A percentile compares a stretch with the other conserved stretches of the same genome.
Conservation (phyloP, 495 filamentous ascomycete genomes). For the Mycothermus thermophilus region DNA sequence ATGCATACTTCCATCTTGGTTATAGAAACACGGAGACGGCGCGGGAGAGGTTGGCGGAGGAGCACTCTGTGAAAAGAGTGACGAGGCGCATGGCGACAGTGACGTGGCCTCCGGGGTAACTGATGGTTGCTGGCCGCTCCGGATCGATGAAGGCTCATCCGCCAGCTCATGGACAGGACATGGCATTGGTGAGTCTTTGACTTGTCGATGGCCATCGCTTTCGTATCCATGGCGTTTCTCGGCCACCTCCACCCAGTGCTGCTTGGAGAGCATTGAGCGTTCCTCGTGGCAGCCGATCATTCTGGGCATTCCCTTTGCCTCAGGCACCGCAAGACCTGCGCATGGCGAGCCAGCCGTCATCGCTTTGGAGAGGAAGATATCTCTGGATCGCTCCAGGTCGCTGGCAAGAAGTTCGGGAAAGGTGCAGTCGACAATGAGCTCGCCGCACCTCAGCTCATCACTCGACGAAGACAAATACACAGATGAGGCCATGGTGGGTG, state of each 20-base stretch:
- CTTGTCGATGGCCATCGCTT: slow-evolving; percentile 1
- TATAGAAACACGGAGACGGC: slow-evolving; percentile 3
- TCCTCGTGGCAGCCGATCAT: no score
- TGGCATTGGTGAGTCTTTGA: slow-evolving; percentile 14
- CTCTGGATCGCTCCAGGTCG: slow-evolving; percentile 26
- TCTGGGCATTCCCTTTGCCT: no score
- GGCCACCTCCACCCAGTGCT: no score
- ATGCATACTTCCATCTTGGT: slow-evolving; percentile 4
- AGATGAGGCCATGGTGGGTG: no score
- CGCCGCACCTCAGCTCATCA: slow-evolving; percentile 6
- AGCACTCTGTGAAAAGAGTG: slow-evolving; percentile 11
- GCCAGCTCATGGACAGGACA: no score
- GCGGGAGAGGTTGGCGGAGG: slow-evolving; percentile 7
- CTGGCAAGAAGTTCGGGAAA: slow-evolving; percentile 31
- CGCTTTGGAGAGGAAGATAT: slow-evolving; percentile 25
- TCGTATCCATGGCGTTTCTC: no score
- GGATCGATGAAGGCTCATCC: slow-evolving; percentile 15
- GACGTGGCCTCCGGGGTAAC: slow-evolving; percentile 24
- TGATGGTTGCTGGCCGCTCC: slow-evolving; percentile 21
- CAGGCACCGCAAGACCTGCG: slow-evolving; percentile 16
- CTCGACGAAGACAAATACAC: neutral
- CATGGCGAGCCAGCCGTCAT: slow-evolving; percentile 30
- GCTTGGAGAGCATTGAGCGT: no score
- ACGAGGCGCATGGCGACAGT: slow-evolving; percentile 19
- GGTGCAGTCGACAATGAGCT: slow-evolving; percentile 22